Evolutionary conservation across 495 filamentous ascomycete species (phyloP), one percentile per base, ranked within the genome.

Genomic region (Penicillium alfredii): DNA sequence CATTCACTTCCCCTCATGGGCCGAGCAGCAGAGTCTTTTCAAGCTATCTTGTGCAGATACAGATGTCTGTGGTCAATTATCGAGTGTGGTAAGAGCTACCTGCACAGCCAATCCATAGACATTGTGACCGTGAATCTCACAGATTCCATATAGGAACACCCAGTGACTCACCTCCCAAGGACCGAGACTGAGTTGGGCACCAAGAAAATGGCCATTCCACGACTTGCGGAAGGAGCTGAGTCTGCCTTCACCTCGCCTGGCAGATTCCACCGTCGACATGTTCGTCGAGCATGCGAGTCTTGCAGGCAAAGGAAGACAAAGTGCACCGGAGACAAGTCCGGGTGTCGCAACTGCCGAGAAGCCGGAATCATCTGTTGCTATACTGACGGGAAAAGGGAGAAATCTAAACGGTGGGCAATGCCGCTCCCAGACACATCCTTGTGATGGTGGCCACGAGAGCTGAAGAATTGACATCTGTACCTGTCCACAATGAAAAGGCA

Each of bases 311-410:
- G 66, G 28, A 80, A 80, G 49, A 73, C 73, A 27, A 80, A 77
- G 49, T 79, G 76, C 45, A 71, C 70, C 21, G 76, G 75, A 13
- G 71, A 67, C 11, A 64, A 66, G 40, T 73, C 72, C 30, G 63
- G 56, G 3, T 81, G 77, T 36, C 59, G 67, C 22, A 74, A 78
- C 38, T 81, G 77, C 40, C 48, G 59, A 26, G 68, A 73, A 28
- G 68, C 67, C 19, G 63, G 63, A 11, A 56, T 70, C 12, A 53
- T 55, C 8, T 81, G 77, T 43, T 62, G 55, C 33, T 80, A 79
- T 51, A 70, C 63, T 2, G 69, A 74, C 46, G 72, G 73, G 8
- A 80, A 77, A 45, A 61, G 74, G 51, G 77, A 80, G 38, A 65
- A 65, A 33, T 72, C 63, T 10, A 76, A 70, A 50, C 69, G 67